phyloP scores from a whole-genome alignment of 1,284 basidiomycete genomes.

The Puccinia novopanici region DNA sequence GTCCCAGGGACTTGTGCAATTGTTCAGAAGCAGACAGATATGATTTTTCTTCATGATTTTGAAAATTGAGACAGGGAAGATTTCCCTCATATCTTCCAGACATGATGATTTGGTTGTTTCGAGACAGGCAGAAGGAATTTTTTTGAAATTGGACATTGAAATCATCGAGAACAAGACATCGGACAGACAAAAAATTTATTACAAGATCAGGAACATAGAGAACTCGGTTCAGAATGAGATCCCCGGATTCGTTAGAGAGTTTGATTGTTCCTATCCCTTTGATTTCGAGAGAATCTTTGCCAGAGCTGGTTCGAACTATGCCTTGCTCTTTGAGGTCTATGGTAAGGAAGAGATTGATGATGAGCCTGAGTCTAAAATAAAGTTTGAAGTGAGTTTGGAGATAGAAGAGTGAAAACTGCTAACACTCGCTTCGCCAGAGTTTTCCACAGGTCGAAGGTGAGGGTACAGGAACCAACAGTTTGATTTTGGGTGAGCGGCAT shows the following conservation, averaged over 20 bases:
- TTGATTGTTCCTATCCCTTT: background rate
- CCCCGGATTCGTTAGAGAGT: background rate
- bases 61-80: background rate
- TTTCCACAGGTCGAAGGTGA: background rate
- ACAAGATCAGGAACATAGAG: background rate
- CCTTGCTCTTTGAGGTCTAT: background rate
- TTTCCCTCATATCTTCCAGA: background rate
- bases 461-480: background rate
- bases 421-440: background rate
- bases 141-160: background rate
- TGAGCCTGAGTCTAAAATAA: background rate
- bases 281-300: background rate
- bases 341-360: background rate
- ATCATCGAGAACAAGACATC: background rate
- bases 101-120: background rate
- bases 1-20: conserved; percentile 8
- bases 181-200: background rate
- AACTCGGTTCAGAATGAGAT: background rate
- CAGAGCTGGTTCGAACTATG: background rate
- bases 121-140: background rate
- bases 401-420: background rate
- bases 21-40: background rate
- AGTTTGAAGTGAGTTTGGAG: background rate
- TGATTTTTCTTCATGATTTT: background rate
- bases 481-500: background rate